Percentiles rank a stretch among this genome's conserved stretches.
Conservation (phyloP, 371 early-diverging fungal species). For the Lichtheimia ramosa region DNA sequence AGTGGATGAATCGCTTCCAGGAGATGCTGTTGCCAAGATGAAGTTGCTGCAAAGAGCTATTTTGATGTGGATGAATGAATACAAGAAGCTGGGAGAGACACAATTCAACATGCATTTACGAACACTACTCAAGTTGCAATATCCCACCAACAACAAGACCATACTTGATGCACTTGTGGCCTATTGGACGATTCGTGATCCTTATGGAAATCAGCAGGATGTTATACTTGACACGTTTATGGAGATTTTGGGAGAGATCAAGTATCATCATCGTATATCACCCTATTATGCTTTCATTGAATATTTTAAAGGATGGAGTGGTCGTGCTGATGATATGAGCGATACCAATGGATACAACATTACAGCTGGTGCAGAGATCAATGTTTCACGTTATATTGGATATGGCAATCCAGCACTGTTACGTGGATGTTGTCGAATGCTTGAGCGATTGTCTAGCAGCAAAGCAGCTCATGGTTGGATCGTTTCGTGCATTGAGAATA, state of each 20-base stretch:
- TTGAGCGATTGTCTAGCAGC: not conserved
- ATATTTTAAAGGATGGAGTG: not conserved
- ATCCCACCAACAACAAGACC: conserved; percentile 32
- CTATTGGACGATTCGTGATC: conserved; percentile 33
- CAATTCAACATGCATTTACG: conserved; percentile 27
- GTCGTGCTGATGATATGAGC: not conserved
- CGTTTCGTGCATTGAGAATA: conserved; percentile 19
- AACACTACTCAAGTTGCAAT: conserved; percentile 18
- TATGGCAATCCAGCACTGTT: conserved; percentile 14
- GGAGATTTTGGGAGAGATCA: conserved; percentile 4
- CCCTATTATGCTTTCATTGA: conserved; percentile 41
- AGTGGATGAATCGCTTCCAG: not conserved
- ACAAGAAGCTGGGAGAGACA: conserved; percentile 6
- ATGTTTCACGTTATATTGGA: conserved; percentile 19
- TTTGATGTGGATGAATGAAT: conserved; percentile 10
- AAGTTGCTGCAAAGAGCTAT: conserved; percentile 11
- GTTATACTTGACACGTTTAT: conserved; percentile 26
- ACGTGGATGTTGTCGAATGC: conserved; percentile 3
- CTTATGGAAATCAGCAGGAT: conserved; percentile 19
- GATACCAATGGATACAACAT: conserved; percentile 5
- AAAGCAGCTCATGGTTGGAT: conserved; percentile 19
- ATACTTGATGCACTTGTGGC: conserved; percentile 33
- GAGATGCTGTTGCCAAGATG: conserved; percentile 10
- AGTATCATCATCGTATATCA: conserved; percentile 27
- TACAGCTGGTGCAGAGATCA: conserved; percentile 33